Percentiles rank a stretch among this genome's conserved stretches.
phyloP scores from a whole-genome alignment of 176 grass and related monocot genomes.

The Aegilops tauschii region DNA sequence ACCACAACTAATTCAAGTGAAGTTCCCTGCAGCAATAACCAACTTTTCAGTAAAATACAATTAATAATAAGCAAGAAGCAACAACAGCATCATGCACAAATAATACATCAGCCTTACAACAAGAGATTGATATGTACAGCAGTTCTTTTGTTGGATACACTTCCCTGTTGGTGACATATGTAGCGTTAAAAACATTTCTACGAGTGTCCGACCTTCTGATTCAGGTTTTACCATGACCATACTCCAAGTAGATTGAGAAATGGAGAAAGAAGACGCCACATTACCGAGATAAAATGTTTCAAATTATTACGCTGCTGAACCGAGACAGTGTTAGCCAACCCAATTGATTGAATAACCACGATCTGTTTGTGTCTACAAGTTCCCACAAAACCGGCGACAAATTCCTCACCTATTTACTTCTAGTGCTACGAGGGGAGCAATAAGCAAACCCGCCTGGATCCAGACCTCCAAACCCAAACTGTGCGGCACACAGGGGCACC shows the following conservation, averaged over 20 bases:
- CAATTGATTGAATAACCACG: background rate
- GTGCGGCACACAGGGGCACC: background rate
- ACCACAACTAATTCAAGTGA: slow-evolving; percentile 81
- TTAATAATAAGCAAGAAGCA: slow-evolving; percentile 4
- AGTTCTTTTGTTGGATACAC: background rate
- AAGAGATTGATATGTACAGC: slow-evolving; percentile 10
- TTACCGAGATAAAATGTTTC: background rate
- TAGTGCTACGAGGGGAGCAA: background rate
- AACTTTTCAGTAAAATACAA: background rate
- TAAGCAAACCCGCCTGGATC: background rate
- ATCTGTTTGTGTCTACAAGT: background rate
- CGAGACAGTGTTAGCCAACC: background rate
- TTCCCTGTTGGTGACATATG: background rate
- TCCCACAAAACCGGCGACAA: background rate
- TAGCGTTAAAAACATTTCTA: background rate
- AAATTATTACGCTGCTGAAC: slow-evolving; percentile 7
- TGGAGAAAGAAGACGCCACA: background rate
- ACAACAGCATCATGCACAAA: background rate
- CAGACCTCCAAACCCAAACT: background rate
- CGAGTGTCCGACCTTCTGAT: background rate
- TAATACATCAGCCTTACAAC: background rate
- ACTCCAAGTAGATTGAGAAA: background rate
- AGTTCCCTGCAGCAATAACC: slow-evolving; percentile 64
- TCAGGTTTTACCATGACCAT: background rate
- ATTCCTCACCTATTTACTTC: background rate